Evolutionary conservation across 2,329 filamentous ascomycete genomes (phyloP).

Genomic region (Aureobasidium sp.): DNA sequence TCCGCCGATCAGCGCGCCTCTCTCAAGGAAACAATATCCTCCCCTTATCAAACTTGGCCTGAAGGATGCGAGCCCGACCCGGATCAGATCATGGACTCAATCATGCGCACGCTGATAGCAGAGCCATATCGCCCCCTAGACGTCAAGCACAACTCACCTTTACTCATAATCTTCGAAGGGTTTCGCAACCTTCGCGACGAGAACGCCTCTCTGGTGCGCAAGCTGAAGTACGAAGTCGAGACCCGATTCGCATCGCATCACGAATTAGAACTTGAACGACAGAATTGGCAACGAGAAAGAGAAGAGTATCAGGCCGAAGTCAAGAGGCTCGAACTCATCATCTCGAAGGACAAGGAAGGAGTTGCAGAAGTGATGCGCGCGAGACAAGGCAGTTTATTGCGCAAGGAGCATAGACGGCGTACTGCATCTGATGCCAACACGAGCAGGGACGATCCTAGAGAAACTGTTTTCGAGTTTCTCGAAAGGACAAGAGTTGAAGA

Average conservation of each 20-base stretch:
- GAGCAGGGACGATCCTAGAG: slow-evolving; percentile 18
- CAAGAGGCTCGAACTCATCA: slow-evolving; percentile 37
- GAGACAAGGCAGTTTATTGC: slow-evolving; percentile 33
- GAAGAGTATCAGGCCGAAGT: slow-evolving; percentile 34
- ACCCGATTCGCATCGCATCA: slow-evolving; percentile 17
- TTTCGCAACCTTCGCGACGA: slow-evolving; percentile 31
- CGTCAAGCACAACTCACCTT: slow-evolving; percentile 28
- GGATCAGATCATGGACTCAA: slow-evolving; percentile 23
- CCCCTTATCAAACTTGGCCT: neutral
- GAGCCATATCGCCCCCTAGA: slow-evolving; percentile 24
- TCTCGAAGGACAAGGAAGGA: slow-evolving; percentile 35
- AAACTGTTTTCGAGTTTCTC: slow-evolving; percentile 28
- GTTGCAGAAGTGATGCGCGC: slow-evolving; percentile 35
- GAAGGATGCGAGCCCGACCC: slow-evolving; percentile 1
- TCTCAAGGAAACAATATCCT: neutral
- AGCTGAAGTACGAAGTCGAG: slow-evolving; percentile 24
- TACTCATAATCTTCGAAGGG: slow-evolving; percentile 37
- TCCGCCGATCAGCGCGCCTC: neutral
- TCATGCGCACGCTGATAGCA: slow-evolving; percentile 26
- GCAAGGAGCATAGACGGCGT: slow-evolving; percentile 16
- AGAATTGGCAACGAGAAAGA: slow-evolving; percentile 28
- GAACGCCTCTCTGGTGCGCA: slow-evolving; percentile 24
- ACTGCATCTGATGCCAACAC: slow-evolving; percentile 14
- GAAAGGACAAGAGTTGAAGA: slow-evolving; percentile 23
- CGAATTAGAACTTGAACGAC: slow-evolving; percentile 25